Evolutionary conservation across 1,284 basidiomycete genomes (phyloP).

Genomic region (Albatrellus sp.): DNA sequence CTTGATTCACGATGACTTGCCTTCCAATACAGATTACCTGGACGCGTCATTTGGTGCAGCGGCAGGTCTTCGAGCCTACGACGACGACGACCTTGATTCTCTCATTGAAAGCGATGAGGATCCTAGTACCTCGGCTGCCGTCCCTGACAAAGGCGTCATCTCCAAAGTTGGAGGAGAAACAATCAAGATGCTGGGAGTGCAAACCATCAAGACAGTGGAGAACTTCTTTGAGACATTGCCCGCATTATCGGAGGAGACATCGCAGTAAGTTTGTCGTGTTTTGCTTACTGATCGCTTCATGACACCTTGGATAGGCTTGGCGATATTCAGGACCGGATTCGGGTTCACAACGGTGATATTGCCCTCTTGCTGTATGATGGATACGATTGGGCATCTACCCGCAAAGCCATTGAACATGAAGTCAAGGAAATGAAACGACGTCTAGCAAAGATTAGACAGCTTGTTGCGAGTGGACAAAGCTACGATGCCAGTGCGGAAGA

Average conservation of each 20-base stretch:
- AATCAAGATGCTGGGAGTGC: conserved; percentile 59
- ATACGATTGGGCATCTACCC: conserved; percentile 86
- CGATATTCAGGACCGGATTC: conserved; percentile 27
- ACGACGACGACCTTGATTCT: conserved; percentile 61
- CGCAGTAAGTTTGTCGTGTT: conserved; percentile 30
- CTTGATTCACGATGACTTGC: conserved; percentile 86
- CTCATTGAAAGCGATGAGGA: conserved; percentile 34
- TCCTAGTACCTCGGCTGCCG: conserved; percentile 9
- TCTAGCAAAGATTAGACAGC: conserved; percentile 84
- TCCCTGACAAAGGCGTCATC: conserved; percentile 31
- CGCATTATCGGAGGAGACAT: conserved; percentile 30
- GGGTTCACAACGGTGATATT: conserved; percentile 49
- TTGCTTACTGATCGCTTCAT: not conserved
- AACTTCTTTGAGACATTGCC: conserved; percentile 64
- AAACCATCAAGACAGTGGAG: conserved; percentile 48
- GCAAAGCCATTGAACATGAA: conserved; percentile 80
- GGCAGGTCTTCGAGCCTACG: conserved; percentile 60
- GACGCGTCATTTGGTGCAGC: conserved; percentile 72
- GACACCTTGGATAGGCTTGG: conserved; percentile 5
- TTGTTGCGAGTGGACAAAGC: conserved; percentile 86
- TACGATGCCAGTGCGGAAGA: conserved; percentile 77
- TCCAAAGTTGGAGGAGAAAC: conserved; percentile 75
- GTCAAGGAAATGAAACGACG: conserved; percentile 79
- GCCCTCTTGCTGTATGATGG: conserved; percentile 77
- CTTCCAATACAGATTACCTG: conserved; percentile 79